Evolutionary conservation across 331 rosid genomes (phyloP), one percentile per base, ranked within the genome.

Genomic region (Acacia concinna): DNA sequence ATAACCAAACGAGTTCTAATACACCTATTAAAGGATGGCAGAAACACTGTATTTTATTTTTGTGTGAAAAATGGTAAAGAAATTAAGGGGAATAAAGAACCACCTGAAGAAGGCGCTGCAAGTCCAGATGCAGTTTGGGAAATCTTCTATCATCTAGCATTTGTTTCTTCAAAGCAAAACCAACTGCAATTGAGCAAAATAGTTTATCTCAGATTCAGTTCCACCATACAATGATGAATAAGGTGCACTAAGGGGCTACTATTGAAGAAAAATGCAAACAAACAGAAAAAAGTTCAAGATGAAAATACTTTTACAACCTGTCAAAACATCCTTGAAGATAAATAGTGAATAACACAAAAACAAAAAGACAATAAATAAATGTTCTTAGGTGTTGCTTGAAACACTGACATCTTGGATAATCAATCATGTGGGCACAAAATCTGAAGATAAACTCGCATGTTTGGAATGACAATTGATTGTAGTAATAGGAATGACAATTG

Each of bases 121-220:
- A 86, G 80, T 96, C 81, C 80, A 93, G 90, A 86, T 96, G 94
- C 86, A 96, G 86, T 81, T 96, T 96, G 59, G 99, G 97, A 81
- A 96, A 96, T 91, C 94, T 89, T 89, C 99, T 88, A 60, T 96
- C 99, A 85, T 96, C 99, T 37, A 96, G 87, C 99, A 96, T 93
- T 90, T 93, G 92, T 84, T 96, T 96, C 89, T 93, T 93, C 86
- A 91, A 82, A 73, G 89, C 88, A 84, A 88, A 86, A 77, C 97
- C 97, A 81, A 97, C 98, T 93, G 80, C 46, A 84, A 79, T 49
- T 17, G 71, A 68, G 54, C 65, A 78, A 71, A 87, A 68, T 31
- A 75, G 56, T 62, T 43, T 28, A 56, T 69, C 72, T 81, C 72
- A 56, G 71, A 68, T 73, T 72, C 60, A 34, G 8, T 13, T 62